Evolutionary conservation across 257 asterid species (phyloP), one percentile per base, ranked within the genome.

Genomic region (Plantago elongata): DNA sequence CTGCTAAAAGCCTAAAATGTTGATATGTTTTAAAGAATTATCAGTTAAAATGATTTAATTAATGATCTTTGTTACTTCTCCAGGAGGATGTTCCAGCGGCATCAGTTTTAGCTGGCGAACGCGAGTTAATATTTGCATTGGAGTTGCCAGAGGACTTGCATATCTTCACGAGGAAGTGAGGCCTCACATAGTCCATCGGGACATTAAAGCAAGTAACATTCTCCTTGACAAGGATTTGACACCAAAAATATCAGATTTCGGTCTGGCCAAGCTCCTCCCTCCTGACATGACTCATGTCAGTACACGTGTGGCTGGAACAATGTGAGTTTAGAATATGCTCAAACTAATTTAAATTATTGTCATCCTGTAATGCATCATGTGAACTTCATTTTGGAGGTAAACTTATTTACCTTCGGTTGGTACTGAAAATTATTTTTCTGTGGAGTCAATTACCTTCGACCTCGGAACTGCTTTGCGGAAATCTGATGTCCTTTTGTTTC

Each of bases 281-380:
- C 73, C 92, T 11, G 80, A 86, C 77, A 73, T 77, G 84, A 86
- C 96, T 57, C 99, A 92, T 64, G 86, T 92, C 70, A 92, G 99
- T 60, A 92, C 99, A 15, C 96, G 96, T 5, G 99, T 92, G 6
- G 97, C 97, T 0, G 99, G 99, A 74, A 92, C 99, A 9, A 75
- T 92, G 99, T 92, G 75, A 78, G 98, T 75, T 17, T 63, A 37
- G 15, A 51, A 60, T 40, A 45, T 59, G 46, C 51, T 65, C 29
- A 48, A 57, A 58, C 54, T 67, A 42, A 17, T 38, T 8, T 10
- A 37, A 18, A 13, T 11, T 27, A 57, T 37, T n/a, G 10, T 11
- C 7, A 34, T 47, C 50, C 3, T 38, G 34, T 60, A 9, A 48
- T 52, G 48, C 60, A 60, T 60, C 64, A 61, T 45, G 16, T 13